phyloP scores from a whole-genome alignment of 2,329 filamentous ascomycete species.

The Elsinoe perseae region DNA sequence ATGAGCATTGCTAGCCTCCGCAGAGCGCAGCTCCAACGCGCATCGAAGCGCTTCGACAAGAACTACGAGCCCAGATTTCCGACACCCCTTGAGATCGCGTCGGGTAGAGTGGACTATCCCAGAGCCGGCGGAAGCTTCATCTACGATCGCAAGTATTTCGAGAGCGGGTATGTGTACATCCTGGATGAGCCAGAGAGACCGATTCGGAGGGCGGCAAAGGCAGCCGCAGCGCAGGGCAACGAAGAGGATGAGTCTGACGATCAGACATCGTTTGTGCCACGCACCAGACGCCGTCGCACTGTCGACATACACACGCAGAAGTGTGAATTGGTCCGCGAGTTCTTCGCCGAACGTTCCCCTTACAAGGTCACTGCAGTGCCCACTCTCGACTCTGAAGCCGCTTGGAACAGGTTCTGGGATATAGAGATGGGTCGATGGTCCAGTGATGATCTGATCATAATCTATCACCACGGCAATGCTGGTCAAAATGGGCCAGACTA shows the following conservation, averaged over 20 bases:
- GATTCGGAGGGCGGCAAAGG: background rate
- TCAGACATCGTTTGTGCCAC: no score
- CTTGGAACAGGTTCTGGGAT: background rate
- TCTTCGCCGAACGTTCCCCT: background rate
- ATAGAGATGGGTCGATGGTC: background rate
- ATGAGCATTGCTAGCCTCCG: background rate
- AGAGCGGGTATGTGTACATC: conserved; percentile 2
- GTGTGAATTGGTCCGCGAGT: background rate
- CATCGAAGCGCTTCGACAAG: background rate
- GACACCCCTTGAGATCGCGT: background rate
- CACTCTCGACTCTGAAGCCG: background rate
- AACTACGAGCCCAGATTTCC: background rate
- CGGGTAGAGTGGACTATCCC: background rate
- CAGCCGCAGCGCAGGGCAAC: background rate
- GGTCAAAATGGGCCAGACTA: conserved; percentile 3
- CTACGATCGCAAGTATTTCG: conserved; percentile 14
- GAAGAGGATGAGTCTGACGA: background rate
- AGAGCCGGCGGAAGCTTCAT: background rate
- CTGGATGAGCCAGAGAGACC: background rate
- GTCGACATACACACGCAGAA: background rate
- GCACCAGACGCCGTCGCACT: background rate
- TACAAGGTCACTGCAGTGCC: conserved; percentile 5
- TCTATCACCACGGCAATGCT: conserved; percentile 12
- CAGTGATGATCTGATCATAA: conserved; percentile 5
- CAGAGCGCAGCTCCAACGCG: background rate